Conservation (phyloP, 768 basidiomycete genomes). For the Tephrocybe sp. region DNA sequence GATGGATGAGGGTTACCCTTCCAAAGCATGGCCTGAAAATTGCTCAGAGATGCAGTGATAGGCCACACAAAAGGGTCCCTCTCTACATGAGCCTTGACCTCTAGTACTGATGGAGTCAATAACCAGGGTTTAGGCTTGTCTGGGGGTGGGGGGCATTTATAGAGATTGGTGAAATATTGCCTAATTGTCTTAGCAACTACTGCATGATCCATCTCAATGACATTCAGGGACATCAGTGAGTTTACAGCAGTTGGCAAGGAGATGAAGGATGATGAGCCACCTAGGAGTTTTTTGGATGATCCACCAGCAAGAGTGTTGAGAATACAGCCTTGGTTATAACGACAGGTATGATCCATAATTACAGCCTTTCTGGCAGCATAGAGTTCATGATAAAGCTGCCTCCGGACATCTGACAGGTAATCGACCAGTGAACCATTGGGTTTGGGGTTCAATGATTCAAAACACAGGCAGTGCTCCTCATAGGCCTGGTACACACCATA, state of each 20-base stretch:
- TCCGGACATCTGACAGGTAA: background rate
- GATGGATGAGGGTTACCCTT: too few species aligned
- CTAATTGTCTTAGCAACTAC: slow-evolving; percentile 10
- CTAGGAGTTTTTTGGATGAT: background rate
- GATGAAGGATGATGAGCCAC: background rate
- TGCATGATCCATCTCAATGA: slow-evolving; percentile 11
- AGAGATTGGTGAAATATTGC: slow-evolving; percentile 21
- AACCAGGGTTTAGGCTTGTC: too few species aligned
- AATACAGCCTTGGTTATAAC: background rate
- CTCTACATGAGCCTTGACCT: too few species aligned
- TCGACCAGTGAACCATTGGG: background rate
- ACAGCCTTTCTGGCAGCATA: background rate
- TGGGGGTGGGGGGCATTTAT: too few species aligned
- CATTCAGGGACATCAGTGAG: background rate
- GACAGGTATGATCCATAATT: background rate
- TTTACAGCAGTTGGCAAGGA: background rate
- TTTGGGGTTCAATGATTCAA: background rate
- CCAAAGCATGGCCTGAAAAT: too few species aligned
- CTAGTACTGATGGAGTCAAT: too few species aligned
- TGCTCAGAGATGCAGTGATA: too few species aligned
- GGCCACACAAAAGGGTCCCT: too few species aligned
- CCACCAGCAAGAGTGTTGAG: background rate
- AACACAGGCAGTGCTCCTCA: background rate
- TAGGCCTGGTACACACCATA: background rate
- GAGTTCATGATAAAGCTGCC: background rate